Base-by-base conservation (phyloP, 257 asterid genomes). In the Penstemon davidsonii region DNA sequence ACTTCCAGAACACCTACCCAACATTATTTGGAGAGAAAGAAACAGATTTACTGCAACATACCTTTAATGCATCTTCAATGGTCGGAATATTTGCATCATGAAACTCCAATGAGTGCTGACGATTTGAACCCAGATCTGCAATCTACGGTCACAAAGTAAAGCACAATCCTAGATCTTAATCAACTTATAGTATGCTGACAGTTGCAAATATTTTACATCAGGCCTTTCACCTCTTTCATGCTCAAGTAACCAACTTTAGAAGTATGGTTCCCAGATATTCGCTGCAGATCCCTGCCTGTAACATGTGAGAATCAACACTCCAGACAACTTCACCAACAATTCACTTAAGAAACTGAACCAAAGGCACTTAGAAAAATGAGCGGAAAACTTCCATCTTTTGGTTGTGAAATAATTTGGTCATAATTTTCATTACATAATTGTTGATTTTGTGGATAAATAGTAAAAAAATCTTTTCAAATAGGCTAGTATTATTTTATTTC, bases 251-350 rank as follows among this genome's bases (percentile, higher is more conserved):
- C 97, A 73, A 84, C 96, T 80, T 77, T 90, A 73, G 91, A 81
- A 41, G 95, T 78, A 64, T 55, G 71, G 76, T 88, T 88, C 65
- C 96, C 96, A 81, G 93, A 80, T 69, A 93, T 68, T 69, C 66
- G 86, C 87, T 93, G 99, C 88, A 93, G 87, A 54, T 93, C 97
- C 96, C 97, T 90, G 96, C 83, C 96, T 90, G 92, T 61, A 80
- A 76, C 81, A 83, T 74, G 94, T 88, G 85, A 88, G 85, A 87
- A 88, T 88, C 96, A 93, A 86, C 78, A 82, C 62, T 81, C 85
- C 81, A 72, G 71, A 82, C 75, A 66, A 66, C 55, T 61, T 69
- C n/a, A 64, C 18, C 41, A 60, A 74, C 67, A 78, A 19, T 68
- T 57, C 55, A 51, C 71, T 47, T 42, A 60, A 25, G 41, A 74